Evolutionary conservation across 2,329 filamentous ascomycete species (phyloP).

Genomic region (Ceratocystis ficicola): DNA sequence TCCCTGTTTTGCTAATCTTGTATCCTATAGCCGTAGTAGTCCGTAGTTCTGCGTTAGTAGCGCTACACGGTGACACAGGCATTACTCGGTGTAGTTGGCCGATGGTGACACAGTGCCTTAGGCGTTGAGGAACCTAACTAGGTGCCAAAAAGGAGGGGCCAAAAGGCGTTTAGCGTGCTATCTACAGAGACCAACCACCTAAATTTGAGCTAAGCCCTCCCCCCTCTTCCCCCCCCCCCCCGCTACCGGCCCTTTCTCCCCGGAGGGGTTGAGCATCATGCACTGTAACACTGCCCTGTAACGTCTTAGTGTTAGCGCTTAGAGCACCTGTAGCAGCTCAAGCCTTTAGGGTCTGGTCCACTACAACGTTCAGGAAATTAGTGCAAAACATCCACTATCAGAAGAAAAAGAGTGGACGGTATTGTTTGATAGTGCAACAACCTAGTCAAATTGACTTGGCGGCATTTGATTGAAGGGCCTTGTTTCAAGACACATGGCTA

Average conservation of each 20-base stretch:
- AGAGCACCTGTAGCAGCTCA: neutral
- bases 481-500: too few relatives aligned
- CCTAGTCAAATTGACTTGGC: neutral
- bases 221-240: neutral
- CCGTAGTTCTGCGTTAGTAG: neutral
- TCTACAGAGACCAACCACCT: neutral
- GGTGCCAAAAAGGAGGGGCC: neutral
- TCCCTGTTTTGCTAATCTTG: neutral
- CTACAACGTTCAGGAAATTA: neutral
- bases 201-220: neutral
- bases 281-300: neutral
- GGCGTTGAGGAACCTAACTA: neutral
- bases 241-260: neutral
- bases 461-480: too few relatives aligned
- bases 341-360: neutral
- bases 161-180: neutral
- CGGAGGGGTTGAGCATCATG: neutral
- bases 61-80: constrained; percentile 3
- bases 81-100: neutral
- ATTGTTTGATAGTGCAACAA: neutral
- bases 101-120: constrained; percentile 3
- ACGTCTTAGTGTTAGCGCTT: neutral
- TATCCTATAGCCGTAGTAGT: neutral
- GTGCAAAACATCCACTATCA: neutral
- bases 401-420: neutral